phyloP scores from a whole-genome alignment of 805 yeast genomes.

The Huiozyma naganishii region DNA sequence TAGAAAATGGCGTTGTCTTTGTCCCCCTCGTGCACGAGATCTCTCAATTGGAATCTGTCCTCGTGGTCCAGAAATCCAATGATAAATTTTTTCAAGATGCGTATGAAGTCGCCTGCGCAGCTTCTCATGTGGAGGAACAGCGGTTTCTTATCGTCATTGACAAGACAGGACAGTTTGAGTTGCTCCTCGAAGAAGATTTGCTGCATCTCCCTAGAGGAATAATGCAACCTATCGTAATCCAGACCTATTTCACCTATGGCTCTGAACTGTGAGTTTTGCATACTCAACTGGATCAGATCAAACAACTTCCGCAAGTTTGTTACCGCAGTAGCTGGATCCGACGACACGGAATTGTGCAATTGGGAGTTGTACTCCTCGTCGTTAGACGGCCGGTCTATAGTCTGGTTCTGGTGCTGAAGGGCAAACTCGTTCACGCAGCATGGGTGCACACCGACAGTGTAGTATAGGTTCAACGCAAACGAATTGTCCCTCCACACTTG shows the following conservation, averaged over 20 bases:
- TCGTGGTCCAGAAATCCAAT: slow-evolving; percentile 28
- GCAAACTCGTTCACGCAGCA: slow-evolving; percentile 60
- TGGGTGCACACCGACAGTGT: slow-evolving; percentile 94
- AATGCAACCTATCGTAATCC: slow-evolving; percentile 84
- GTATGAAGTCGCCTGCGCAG: slow-evolving; percentile 69
- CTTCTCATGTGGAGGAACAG: slow-evolving; percentile 84
- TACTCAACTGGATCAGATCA: slow-evolving; percentile 40
- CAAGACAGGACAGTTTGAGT: slow-evolving; percentile 40
- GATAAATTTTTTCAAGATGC: slow-evolving; percentile 52
- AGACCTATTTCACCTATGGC: slow-evolving; percentile 95
- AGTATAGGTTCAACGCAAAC: slow-evolving; percentile 28
- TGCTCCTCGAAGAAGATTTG: slow-evolving; percentile 58
- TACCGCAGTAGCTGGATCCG: slow-evolving; percentile 2
- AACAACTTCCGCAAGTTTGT: slow-evolving; percentile 7
- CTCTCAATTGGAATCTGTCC: slow-evolving; percentile 14
- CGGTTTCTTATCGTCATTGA: slow-evolving; percentile 49
- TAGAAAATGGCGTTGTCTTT: slow-evolving; percentile 15
- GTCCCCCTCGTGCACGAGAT: slow-evolving; percentile 3
- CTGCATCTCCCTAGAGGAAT: slow-evolving; percentile 62
- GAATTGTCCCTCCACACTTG: slow-evolving; percentile 19
- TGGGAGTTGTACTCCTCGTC: slow-evolving; percentile 13
- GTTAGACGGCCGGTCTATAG: slow-evolving; percentile 19
- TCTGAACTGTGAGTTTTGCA: slow-evolving; percentile 43
- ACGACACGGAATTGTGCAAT: slow-evolving; percentile 3
- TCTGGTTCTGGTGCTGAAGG: slow-evolving; percentile 5